These are phyloP conservation scores for Moesziomyces globuligerus DNA, from an alignment of 1,284 basidiomycete genomes.

Conservation along the genomic window DNA sequence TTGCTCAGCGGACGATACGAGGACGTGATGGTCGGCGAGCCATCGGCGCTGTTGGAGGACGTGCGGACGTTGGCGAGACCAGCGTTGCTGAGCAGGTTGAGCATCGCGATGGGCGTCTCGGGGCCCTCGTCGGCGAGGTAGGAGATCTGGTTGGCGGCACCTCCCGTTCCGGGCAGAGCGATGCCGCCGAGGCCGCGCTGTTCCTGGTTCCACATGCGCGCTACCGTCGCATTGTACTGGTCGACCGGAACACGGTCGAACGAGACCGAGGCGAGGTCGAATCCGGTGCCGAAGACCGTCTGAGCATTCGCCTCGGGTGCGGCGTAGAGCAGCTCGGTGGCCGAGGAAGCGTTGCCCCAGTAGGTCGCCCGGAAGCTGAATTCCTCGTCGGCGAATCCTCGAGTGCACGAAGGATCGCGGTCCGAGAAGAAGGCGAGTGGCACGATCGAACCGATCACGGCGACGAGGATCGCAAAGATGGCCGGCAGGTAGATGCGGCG, in stretches of 20 bases:
- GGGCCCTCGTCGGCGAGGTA: constrained; percentile 25
- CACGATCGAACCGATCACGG: constrained; percentile 75
- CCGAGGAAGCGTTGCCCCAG: constrained; percentile 15
- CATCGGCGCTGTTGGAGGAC: constrained; percentile 5
- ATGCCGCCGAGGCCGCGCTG: constrained; percentile 20
- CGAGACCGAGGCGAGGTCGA: constrained; percentile 13
- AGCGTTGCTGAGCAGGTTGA: constrained; percentile 41
- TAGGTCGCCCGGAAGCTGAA: constrained; percentile 54
- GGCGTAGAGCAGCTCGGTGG: constrained; percentile 25
- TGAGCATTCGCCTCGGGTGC: constrained; percentile 26
- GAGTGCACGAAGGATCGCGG: constrained; percentile 71
- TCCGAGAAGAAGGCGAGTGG: constrained; percentile 75
- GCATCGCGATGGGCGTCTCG: constrained; percentile 17
- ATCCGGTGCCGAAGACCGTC: constrained; percentile 17
- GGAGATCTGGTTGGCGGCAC: constrained; percentile 19
- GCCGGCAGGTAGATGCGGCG: constrained; percentile 78
- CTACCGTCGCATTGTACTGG: constrained; percentile 14
- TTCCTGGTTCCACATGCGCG: constrained; percentile 9
- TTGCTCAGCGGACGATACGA: constrained; percentile 22
- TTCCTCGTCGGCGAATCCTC: constrained; percentile 58
- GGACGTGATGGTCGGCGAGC: constrained; percentile 25
- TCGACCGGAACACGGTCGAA: constrained; percentile 24
- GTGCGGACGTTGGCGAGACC: constrained; percentile 19
- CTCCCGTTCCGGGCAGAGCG: constrained; percentile 8
- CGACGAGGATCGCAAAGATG: constrained; percentile 74